Base-by-base conservation (phyloP, 1,139 yeast genomes). In the Candida sp. region DNA sequence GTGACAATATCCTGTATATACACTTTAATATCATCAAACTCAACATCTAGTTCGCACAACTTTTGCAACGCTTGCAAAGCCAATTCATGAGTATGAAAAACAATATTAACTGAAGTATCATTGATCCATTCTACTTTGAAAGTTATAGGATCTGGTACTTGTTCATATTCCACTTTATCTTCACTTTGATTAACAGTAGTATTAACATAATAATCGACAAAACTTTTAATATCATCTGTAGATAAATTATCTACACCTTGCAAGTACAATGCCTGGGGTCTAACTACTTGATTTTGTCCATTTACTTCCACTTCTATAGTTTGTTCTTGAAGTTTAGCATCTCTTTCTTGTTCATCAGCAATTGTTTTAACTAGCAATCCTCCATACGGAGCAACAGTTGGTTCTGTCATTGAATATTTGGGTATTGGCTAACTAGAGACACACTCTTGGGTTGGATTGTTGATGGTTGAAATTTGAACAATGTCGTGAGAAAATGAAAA, bases 121-220 rank as follows among this genome's bases (percentile, higher is more conserved):
- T 86, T 79, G 38, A 86, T 74, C 95, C 95, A 86, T 54, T 85
- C 84, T 23, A 84, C 61, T 41, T 69, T 64, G 58, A 77, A 82
- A 21, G 56, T 58, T 12, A 62, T 48, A 41, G 63, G 68, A 3
- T 64, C 58, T 32, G 60, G 64, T 22, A 57, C 48, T 9, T 60
- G 61, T 33, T 60, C 60, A 44, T 64, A 66, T 7, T 43, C 43
- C 4, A 48, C 38, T 32, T 46, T 43, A 12, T 40, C 37, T 12
- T 60, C 59, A 22, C 49, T 53, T 21, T 53, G 56, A 9, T 42
- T 35, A 19, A 35, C 39, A 11, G 40, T 54, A 47, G 65, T 70
- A 51, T 79, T 79, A 40, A 81, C 55, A 53, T 78, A 75, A 44
- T 66, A 63, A 43, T 78, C 79, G 15, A 84, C 61, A 54, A 73